Evolutionary conservation across 2,329 filamentous ascomycete genomes (phyloP).

Genomic region (Monosporascus ibericus): DNA sequence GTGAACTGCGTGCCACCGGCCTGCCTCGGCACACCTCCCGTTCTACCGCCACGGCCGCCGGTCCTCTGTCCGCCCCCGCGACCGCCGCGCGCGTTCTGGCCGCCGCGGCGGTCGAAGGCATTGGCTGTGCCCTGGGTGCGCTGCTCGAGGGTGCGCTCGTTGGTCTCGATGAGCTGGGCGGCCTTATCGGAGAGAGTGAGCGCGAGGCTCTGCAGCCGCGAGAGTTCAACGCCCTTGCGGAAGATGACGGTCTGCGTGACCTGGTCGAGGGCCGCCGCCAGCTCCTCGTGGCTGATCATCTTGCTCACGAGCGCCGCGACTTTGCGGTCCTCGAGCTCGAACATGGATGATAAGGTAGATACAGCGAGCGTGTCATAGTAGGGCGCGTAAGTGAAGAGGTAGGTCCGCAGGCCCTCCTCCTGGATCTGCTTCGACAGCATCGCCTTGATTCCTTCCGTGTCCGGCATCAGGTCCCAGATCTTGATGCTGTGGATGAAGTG

Average conservation of each 20-base stretch:
- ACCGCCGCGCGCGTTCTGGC: constrained; percentile 64
- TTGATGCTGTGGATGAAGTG: constrained; percentile 96
- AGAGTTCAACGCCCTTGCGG: constrained; percentile 98
- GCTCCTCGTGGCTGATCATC: constrained; percentile 99
- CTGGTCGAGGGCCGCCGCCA: constrained; percentile 92
- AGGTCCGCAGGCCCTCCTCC: constrained; percentile 94
- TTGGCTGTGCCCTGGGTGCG: constrained; percentile 93
- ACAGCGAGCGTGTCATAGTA: constrained; percentile 97
- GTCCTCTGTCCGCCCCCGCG: constrained; percentile 51
- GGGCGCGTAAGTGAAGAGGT: constrained; percentile 98
- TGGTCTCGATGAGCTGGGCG: constrained; percentile 89
- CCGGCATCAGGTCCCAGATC: constrained; percentile 98
- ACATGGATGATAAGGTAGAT: constrained; percentile 83
- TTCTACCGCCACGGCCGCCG: constrained; percentile 26
- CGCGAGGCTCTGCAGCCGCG: constrained; percentile 88
- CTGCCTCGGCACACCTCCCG: constrained; percentile 61
- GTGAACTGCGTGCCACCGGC: constrained; percentile 75
- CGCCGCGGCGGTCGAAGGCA: constrained; percentile 89
- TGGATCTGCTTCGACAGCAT: constrained; percentile 99
- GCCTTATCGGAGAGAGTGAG: constrained; percentile 95
- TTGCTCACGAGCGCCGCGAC: constrained; percentile 93
- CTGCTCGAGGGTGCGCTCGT: constrained; percentile 95
- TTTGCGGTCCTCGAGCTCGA: constrained; percentile 86
- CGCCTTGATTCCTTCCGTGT: constrained; percentile 85
- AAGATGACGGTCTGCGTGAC: constrained; percentile 97